Base-by-base conservation (phyloP, 2,329 filamentous ascomycete genomes). In the Alternaria sp. region DNA sequence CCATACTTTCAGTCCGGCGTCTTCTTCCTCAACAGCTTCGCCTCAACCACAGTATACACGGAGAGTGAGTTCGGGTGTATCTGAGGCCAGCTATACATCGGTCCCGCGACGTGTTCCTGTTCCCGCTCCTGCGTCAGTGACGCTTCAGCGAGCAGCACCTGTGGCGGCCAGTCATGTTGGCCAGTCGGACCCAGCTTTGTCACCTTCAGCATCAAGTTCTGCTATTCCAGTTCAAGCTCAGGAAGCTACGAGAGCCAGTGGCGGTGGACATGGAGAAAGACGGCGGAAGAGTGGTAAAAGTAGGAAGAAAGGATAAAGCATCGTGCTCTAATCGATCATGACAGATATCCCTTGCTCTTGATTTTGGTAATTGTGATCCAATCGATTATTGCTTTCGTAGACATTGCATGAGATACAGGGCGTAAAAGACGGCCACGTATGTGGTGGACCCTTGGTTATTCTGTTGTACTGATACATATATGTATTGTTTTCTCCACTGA, bases 81-180 rank as follows among this genome's bases (percentile, higher is more conserved):
- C 66, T 6, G 74, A 75, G 45, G 62, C 65, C 40, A 65, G 68
- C 22, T 75, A 74, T 41, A 70, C 67, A 16, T 59, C 69, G 7
- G 68, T 79, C 58, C 74, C 77, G 27, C 75, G 78, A 30, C 76
- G 77, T 41, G 72, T 79, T n/a, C 78, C 78, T 25, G 72, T 76
- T 14, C 71, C 76, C 4, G 60, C 56, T 27, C 25, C 57, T 25
- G 41, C 57, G 30, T 32, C 57, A 16, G 44, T 40, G 14, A 44
- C 52, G 2, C 28, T 57, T 11, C 72, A 71, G 53, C 68, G 65
- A 45, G 57, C 64, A 28, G 51, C 56, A 48, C 57, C 56, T 50
- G 52, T 60, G n/a, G 41, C 65, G 57, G 45, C 54, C 59, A 43
- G 62, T 34, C 66, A 68, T 36, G 60, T 60, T 43, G 71, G 67